Evolutionary conservation across 176 grass and related monocot species (phyloP), one percentile per base, ranked within the genome.

Genomic region (Aegilops umbellulata): DNA sequence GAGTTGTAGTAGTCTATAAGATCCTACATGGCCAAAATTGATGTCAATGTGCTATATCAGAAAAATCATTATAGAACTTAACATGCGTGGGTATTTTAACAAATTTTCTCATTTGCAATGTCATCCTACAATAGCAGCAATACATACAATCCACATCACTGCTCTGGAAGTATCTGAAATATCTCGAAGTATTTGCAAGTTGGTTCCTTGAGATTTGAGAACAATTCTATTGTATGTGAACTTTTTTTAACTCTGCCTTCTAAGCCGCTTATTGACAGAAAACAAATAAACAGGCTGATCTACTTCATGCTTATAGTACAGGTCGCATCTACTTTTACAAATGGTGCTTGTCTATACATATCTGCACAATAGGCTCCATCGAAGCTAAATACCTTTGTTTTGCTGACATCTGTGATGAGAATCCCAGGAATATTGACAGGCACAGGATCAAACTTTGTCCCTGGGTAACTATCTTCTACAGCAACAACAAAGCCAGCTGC

Each of bases 381-480:
- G 3, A 12, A 36, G 79, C 41, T 30, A 69, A 79, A 27, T 96
- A 99, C 97, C 92, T 94, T 82, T 62, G 97, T 99, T 85, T 87
- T 96, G 65, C 88, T 92, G 76, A 85, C 84, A 84, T 99, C 94
- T 74, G 92, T 86, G 62, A 99, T 91, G 82, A 99, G 86, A 90
- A 99, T 99, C 32, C 97, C 97, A 82, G 94, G 97, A 79, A 95
- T 90, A 83, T 89, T 92, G 44, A 99, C 92, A 80, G 97, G 97
- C 49, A 99, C 94, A 83, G 97, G 97, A 85, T 99, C 90, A 83
- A 99, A 94, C 79, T 99, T 99, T 81, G 94, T 96, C 82, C 97
- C 97, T 31, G 97, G 94, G 81, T 96, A 96, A 83, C 86, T 90
- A 82, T 90, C 96, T 87, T 99, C 97, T 31, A 96, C 92, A 77